Evolutionary conservation across 1,139 yeast species (phyloP).

Genomic region (Torulaspora pretoriensis): DNA sequence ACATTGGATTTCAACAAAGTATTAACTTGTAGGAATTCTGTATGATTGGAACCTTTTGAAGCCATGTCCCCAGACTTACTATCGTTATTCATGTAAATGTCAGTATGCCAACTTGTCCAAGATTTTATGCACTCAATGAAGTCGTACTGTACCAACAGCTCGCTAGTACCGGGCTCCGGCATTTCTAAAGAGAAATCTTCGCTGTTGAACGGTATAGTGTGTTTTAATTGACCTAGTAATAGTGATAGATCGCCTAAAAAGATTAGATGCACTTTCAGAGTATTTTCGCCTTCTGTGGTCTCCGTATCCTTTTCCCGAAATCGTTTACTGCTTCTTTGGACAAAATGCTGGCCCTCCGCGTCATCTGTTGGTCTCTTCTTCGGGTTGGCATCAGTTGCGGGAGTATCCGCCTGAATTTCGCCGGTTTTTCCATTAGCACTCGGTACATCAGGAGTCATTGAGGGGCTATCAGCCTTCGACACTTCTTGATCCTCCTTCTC

Average conservation of each 20-base stretch:
- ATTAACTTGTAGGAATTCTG: slow-evolving; percentile 27
- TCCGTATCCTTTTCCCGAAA: slow-evolving; percentile 36
- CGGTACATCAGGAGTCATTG: slow-evolving; percentile 6
- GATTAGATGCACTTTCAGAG: slow-evolving; percentile 13
- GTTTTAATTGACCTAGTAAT: slow-evolving; percentile 13
- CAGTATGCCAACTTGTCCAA: slow-evolving; percentile 44
- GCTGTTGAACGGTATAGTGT: slow-evolving; percentile 16
- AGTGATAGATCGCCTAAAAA: slow-evolving; percentile 13
- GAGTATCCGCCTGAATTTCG: slow-evolving; percentile 10
- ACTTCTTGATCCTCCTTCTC: slow-evolving; percentile 7
- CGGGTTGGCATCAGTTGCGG: slow-evolving; percentile 9
- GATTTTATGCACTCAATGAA: slow-evolving; percentile 39
- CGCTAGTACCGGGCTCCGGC: slow-evolving; percentile 2
- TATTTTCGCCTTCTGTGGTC: slow-evolving; percentile 26
- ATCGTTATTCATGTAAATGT: slow-evolving; percentile 35
- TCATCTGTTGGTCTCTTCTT: slow-evolving; percentile 9
- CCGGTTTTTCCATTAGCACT: slow-evolving; percentile 13
- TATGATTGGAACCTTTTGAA: slow-evolving; percentile 10
- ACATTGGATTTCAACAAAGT: slow-evolving; percentile 31
- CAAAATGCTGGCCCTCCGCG: slow-evolving; percentile 18
- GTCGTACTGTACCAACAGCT: slow-evolving; percentile 32
- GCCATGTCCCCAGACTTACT: slow-evolving; percentile 9
- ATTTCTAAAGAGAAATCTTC: slow-evolving; percentile 17
- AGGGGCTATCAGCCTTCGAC: slow-evolving; percentile 1
- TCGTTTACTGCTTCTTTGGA: slow-evolving; percentile 41